Evolutionary conservation across 768 basidiomycete genomes (phyloP), one percentile per base, ranked within the genome.

Genomic region (Russula virescens): DNA sequence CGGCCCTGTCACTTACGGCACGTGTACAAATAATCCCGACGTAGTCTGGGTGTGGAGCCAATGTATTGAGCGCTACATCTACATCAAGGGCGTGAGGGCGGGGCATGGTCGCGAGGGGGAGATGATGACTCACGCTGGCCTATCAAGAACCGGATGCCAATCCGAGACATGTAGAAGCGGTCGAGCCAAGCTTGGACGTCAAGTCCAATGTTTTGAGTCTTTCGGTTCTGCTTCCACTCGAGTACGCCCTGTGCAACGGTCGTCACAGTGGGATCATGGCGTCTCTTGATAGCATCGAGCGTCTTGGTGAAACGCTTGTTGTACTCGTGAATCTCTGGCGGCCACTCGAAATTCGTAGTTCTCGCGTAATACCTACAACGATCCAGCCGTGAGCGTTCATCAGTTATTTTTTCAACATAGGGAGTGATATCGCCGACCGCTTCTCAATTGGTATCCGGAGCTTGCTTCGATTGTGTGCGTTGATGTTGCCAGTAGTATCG

Each of bases 1-100:
- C 23, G 23, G 25, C n/a, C n/a, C n/a, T 16, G 28, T 31, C 25
- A 81, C 88, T 68, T 66, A 91, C 88, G 1, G 94, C 88, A 71
- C 90, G 81, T 2, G 92, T 98, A 74, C 94, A 97, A 71, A 98
- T 98, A 70, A 99, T 98, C 10, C 97, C 96, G 28, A 99, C 97
- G 71, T 94, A 96, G 72, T 94, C 88, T 52, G 81, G 79, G 71
- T 98, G 94, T 0, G 94, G 83, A 65, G 92, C 87, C 47, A 95
- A 85, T 0, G 87, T 94, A 74, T 98, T 98, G 45, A 99, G 78
- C 2, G 96, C 95, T 61, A 99, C 89, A 70, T 99, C 94, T 95
- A 66, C 50, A 47, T 28, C 42, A 57, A 1, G 38, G 46, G 42
- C 28, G 35, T 45, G 35, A 51, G 23, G 57, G 40, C 50, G 34